Conservation (phyloP, 2,329 filamentous ascomycete genomes). For the Venturia pyrina region DNA sequence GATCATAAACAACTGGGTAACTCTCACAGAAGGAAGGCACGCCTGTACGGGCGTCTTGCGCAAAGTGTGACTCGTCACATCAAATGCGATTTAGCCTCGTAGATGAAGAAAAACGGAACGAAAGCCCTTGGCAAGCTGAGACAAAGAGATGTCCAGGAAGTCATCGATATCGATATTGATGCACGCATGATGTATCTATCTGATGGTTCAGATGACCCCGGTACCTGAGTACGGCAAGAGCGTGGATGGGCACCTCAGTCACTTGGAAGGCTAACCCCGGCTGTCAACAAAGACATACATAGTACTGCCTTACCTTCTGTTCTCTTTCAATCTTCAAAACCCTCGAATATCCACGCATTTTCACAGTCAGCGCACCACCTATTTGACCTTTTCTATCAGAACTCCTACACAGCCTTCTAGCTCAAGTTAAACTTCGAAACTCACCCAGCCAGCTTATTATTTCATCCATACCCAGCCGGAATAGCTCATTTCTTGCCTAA, state of each 20-base stretch:
- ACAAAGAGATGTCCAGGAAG: not conserved
- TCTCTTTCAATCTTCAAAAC: not conserved
- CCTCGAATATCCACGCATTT: not conserved
- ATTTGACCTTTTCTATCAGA: not conserved
- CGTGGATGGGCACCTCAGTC: not conserved
- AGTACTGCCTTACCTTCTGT: not conserved
- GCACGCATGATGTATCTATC: not conserved
- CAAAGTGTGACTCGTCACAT: no score
- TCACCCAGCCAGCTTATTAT: not conserved
- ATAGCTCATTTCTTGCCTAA: not conserved
- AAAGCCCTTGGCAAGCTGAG: not conserved
- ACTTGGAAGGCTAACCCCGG: not conserved
- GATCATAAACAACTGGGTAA: not conserved
- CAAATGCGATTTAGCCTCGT: not conserved
- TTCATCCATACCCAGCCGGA: not conserved
- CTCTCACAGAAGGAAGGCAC: not conserved
- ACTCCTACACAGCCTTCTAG: not conserved
- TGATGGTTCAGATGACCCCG: not conserved
- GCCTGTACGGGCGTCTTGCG: no score
- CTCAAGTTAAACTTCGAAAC: not conserved
- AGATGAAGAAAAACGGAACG: not conserved
- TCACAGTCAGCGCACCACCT: not conserved
- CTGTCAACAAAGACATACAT: not conserved
- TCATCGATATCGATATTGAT: not conserved
- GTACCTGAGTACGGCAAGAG: not conserved